Conservation (phyloP, 345 rosid species). For the Cardamine occulta region DNA sequence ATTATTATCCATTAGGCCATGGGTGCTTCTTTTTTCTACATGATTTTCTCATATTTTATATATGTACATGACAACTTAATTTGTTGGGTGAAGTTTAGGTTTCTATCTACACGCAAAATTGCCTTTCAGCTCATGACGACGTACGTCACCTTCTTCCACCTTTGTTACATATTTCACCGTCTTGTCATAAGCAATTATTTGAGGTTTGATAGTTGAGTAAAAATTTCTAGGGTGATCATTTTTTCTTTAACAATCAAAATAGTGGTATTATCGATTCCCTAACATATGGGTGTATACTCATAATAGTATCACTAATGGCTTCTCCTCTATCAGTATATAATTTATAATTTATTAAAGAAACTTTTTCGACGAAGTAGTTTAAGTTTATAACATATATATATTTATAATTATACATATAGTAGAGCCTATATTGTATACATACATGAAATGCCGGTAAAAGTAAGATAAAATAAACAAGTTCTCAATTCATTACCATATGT, state of each 20-base stretch:
- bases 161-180: constrained; percentile 40
- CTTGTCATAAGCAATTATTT: constrained; percentile 40
- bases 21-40: neutral
- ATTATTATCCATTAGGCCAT: neutral
- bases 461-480: neutral
- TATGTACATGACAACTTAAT: neutral
- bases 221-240: neutral
- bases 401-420: neutral
- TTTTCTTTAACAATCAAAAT: neutral
- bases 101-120: constrained; percentile 42
- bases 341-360: neutral
- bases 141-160: constrained; percentile 35
- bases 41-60: neutral
- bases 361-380: neutral
- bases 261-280: neutral
- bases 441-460: constrained; percentile 1
- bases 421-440: neutral
- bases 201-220: constrained; percentile 19
- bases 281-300: neutral
- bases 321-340: constrained; percentile 15
- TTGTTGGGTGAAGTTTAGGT: constrained; percentile 27
- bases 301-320: constrained; percentile 4
- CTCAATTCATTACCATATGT: neutral
- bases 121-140: constrained; percentile 37
- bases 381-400: neutral